Percentiles rank a stretch among this genome's conserved stretches.
Evolutionary conservation across 2,329 filamentous ascomycete species (phyloP).

Genomic region (Didymellaceae sp.): DNA sequence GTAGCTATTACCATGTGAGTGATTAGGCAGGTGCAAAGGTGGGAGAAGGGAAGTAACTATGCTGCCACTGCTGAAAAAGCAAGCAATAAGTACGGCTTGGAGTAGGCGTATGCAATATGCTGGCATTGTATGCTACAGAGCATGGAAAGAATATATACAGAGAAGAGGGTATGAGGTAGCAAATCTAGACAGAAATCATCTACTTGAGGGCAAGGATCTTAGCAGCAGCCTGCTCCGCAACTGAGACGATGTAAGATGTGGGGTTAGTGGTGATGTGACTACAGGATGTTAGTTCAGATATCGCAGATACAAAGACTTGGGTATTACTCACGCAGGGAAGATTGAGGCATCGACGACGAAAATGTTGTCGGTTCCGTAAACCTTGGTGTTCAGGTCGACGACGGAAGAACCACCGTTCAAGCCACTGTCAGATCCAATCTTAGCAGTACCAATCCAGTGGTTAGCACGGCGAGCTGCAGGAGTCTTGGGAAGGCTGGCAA

Average conservation of each 20-base stretch:
- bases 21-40: not conserved
- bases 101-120: not conserved
- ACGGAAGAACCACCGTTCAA: conserved; percentile 53
- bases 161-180: conserved; percentile 1
- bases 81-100: not conserved
- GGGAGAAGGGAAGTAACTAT: no score
- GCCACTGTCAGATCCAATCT: conserved; percentile 57
- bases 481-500: conserved; percentile 54
- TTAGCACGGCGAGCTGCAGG: conserved; percentile 51
- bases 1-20: not conserved
- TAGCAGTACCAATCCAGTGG: conserved; percentile 63
- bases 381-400: conserved; percentile 58
- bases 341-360: conserved; percentile 57
- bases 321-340: conserved; percentile 48
- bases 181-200: not conserved
- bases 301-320: no score
- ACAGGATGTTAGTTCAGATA: conserved; percentile 18
- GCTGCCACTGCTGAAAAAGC: not conserved
- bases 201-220: conserved; percentile 44
- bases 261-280: conserved; percentile 49
- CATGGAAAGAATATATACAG: conserved; percentile 13
- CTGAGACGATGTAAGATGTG: conserved; percentile 46
- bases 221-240: conserved; percentile 48
- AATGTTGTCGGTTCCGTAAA: conserved; percentile 56
- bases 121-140: conserved; percentile 5